These are phyloP conservation scores for Periconia digitata DNA, from an alignment of 2,329 filamentous ascomycete species.

Conservation along the genomic window DNA sequence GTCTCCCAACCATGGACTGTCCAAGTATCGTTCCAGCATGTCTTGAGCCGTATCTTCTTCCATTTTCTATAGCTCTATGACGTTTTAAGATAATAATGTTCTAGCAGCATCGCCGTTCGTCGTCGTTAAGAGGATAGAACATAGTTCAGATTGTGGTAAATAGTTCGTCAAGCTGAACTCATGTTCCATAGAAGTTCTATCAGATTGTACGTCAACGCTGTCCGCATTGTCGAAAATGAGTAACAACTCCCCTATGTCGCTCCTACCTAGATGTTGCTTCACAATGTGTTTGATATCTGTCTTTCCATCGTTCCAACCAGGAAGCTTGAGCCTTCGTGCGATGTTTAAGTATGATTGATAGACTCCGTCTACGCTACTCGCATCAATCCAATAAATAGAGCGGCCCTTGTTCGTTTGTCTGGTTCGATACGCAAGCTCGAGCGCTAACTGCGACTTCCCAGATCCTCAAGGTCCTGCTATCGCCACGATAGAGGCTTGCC, in stretches of 20 bases:
- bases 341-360: constrained; percentile 33
- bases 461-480: constrained; percentile 20
- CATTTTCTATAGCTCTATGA: constrained; percentile 16
- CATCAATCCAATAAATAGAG: constrained; percentile 50
- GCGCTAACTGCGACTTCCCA: constrained; percentile 25
- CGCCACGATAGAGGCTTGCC: constrained; percentile 15
- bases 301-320: constrained; percentile 12
- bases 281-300: constrained; percentile 15
- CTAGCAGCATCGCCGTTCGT: constrained; percentile 9
- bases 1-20: constrained; percentile 1
- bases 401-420: constrained; percentile 38
- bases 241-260: constrained; percentile 6
- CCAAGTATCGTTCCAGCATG: constrained; percentile 19
- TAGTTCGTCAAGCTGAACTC: constrained; percentile 16
- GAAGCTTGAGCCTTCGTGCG: constrained; percentile 30
- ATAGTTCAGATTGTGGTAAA: constrained; percentile 15
- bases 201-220: constrained; percentile 4
- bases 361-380: constrained; percentile 39
- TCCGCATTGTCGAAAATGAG: constrained; percentile 29
- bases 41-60: constrained; percentile 13
- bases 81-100: constrained; percentile 12
- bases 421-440: constrained; percentile 46
- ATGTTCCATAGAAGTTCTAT: constrained; percentile 3
- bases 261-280: constrained; percentile 11
- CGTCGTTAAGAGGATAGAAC: constrained; percentile 20